Conservation (phyloP, 257 asterid species). For the Forsythia suspensa region DNA sequence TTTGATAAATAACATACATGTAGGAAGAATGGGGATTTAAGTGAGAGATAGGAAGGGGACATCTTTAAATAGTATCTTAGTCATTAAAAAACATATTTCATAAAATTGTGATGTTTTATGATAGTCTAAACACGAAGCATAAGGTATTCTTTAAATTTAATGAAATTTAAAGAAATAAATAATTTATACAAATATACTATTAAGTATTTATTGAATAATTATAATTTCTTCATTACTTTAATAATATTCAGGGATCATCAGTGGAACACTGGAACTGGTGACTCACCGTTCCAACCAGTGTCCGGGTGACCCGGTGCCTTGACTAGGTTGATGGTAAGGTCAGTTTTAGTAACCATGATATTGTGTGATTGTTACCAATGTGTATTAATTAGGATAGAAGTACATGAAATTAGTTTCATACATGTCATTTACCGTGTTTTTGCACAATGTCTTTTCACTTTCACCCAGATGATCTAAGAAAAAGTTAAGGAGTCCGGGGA, state of each 20-base stretch:
- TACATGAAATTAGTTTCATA: conserved; percentile 2
- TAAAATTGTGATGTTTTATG: neutral
- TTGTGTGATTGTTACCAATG: conserved; percentile 1
- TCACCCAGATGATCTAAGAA: neutral
- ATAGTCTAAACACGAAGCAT: neutral
- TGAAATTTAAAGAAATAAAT: neutral
- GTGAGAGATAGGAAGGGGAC: too few species aligned
- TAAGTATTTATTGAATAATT: neutral
- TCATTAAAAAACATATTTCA: too few species aligned
- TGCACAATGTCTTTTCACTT: neutral
- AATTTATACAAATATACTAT: too few species aligned
- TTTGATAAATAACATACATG: too few species aligned
- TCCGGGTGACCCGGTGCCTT: neutral
- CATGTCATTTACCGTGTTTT: neutral
- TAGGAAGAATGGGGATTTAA: too few species aligned
- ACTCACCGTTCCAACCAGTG: neutral
- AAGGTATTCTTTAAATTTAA: neutral
- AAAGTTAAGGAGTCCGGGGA: neutral
- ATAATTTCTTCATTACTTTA: neutral
- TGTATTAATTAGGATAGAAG: neutral
- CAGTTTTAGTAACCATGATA: neutral
- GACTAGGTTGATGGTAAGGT: too few species aligned
- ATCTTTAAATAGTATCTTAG: too few species aligned
- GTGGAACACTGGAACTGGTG: neutral
- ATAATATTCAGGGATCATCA: too few species aligned